Percentiles rank a stretch among this genome's conserved stretches.
Evolutionary conservation across 2,329 filamentous ascomycete genomes (phyloP).

Genomic region (Ophiostoma novo-ulmi): DNA sequence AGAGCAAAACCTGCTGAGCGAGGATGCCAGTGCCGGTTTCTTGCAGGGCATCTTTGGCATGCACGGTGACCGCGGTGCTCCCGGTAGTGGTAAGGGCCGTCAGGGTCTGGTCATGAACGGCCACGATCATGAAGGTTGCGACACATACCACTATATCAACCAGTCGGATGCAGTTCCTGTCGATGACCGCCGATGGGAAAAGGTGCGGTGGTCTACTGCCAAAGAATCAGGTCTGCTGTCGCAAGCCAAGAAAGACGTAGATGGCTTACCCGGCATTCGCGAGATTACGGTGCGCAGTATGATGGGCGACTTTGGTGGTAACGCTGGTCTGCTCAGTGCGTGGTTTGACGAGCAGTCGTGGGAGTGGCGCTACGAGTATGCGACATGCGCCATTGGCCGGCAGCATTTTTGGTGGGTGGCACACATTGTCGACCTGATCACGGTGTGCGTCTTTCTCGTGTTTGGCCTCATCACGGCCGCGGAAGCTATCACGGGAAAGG

Average conservation of each 20-base stretch:
- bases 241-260: slow-evolving; percentile 25
- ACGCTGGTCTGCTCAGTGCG: slow-evolving; percentile 77
- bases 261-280: slow-evolving; percentile 59
- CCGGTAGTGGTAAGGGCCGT: slow-evolving; percentile 60
- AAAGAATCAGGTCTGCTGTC: slow-evolving; percentile 39
- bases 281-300: slow-evolving; percentile 95
- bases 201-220: slow-evolving; percentile 47
- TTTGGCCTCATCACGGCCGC: slow-evolving; percentile 29
- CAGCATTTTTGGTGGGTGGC: slow-evolving; percentile 95
- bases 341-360: slow-evolving; percentile 74
- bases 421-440: slow-evolving; percentile 64
- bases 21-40: slow-evolving; percentile 66
- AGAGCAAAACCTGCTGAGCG: slow-evolving; percentile 87
- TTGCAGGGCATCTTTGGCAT: slow-evolving; percentile 80
- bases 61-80: slow-evolving; percentile 54
- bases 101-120: slow-evolving; percentile 80
- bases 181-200: slow-evolving; percentile 47
- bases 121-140: slow-evolving; percentile 92
- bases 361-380: slow-evolving; percentile 80
- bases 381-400: slow-evolving; percentile 69
- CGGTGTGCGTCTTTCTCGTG: slow-evolving; percentile 32
- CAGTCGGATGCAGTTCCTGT: slow-evolving; percentile 45
- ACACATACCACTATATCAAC: slow-evolving; percentile 77
- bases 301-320: slow-evolving; percentile 96
- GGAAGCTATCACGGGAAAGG: slow-evolving; percentile 22